Evolutionary conservation across 768 basidiomycete species (phyloP).

Genomic region (Paxillus involutus): DNA sequence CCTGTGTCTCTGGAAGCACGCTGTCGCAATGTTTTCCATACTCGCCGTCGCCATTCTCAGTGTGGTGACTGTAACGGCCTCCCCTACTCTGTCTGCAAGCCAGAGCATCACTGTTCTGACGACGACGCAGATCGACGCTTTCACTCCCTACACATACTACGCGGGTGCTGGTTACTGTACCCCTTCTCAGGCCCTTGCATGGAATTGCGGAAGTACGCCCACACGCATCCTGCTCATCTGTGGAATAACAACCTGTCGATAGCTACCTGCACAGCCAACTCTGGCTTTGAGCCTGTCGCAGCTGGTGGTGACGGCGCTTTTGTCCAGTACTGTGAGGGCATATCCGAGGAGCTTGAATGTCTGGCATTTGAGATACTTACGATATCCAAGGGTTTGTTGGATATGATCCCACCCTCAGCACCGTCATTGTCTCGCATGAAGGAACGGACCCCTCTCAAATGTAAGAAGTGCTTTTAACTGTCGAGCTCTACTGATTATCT

Average conservation of each 20-base stretch:
- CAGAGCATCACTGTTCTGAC: slow-evolving; percentile 37
- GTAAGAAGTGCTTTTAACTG: slow-evolving; percentile 12
- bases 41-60: slow-evolving; percentile 15
- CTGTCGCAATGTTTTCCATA: slow-evolving; percentile 15
- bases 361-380: background rate
- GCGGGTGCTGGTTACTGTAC: slow-evolving; percentile 48
- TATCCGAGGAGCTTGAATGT: background rate
- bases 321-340: slow-evolving; percentile 39
- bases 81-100: background rate
- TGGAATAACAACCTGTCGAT: background rate
- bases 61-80: background rate
- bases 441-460: slow-evolving; percentile 33
- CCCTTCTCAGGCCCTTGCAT: slow-evolving; percentile 37
- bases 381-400: slow-evolving; percentile 49
- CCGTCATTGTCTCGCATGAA: slow-evolving; percentile 39
- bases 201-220: slow-evolving; percentile 50
- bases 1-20: background rate
- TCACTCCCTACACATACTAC: slow-evolving; percentile 46
- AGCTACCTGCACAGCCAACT: slow-evolving; percentile 44
- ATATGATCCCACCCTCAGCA: slow-evolving; percentile 39
- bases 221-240: no score
- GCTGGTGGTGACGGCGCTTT: slow-evolving; percentile 43
- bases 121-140: slow-evolving; percentile 37
- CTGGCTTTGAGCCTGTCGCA: slow-evolving; percentile 42
- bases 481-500: background rate